Conservation (phyloP, 2,329 filamentous ascomycete genomes). For the Clonostachys byssicola region DNA sequence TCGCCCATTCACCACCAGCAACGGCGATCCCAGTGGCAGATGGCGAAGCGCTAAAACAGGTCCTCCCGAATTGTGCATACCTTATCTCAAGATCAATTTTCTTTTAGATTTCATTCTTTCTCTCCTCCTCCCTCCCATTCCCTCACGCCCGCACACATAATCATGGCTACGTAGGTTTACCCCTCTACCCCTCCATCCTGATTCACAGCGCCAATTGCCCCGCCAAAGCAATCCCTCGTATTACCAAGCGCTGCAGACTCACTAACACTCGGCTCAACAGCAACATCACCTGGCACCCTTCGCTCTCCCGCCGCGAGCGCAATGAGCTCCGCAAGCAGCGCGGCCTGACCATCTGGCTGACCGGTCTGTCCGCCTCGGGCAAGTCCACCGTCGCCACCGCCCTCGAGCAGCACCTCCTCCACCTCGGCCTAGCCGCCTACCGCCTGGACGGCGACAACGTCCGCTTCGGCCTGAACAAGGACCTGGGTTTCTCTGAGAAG, state of each 20-base stretch:
- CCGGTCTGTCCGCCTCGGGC: conserved; percentile 89
- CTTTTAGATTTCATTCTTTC: not conserved
- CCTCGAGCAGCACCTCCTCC: conserved; percentile 93
- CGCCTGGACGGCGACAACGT: conserved; percentile 97
- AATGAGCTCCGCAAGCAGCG: conserved; percentile 72
- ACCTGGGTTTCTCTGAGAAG: conserved; percentile 88
- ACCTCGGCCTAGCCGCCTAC: conserved; percentile 79
- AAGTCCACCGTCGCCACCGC: conserved; percentile 97
- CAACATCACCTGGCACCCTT: conserved; percentile 88
- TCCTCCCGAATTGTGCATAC: no score
- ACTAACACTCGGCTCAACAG: conserved; percentile 33
- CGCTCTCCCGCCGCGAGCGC: conserved; percentile 75
- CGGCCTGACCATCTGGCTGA: conserved; percentile 97
- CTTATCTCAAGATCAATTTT: not conserved
- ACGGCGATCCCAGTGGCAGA: no score
- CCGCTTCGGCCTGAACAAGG: conserved; percentile 96
- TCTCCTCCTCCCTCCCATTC: not conserved
- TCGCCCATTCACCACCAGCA: no score
- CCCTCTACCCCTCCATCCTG: conserved; percentile 3
- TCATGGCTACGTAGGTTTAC: not conserved
- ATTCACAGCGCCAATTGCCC: not conserved
- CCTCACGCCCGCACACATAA: not conserved
- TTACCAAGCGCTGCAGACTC: not conserved
- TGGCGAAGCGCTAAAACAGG: no score
- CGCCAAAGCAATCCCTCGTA: conserved; percentile 2